These are phyloP conservation scores for Aspergillus uvarum DNA, from an alignment of 2,329 filamentous ascomycete species.

Conservation along the genomic window DNA sequence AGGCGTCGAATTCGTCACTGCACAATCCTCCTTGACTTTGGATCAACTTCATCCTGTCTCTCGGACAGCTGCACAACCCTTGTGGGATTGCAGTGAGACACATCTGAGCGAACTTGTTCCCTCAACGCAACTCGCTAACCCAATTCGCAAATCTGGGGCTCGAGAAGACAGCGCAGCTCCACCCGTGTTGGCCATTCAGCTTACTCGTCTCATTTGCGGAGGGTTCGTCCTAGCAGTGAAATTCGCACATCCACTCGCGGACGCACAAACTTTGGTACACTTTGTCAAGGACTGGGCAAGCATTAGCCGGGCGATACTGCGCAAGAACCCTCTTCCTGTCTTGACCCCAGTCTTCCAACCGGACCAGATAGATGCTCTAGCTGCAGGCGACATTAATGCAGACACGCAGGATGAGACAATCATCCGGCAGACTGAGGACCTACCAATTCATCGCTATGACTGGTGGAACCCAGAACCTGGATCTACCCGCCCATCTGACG, in stretches of 20 bases:
- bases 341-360: slow-evolving; percentile 44
- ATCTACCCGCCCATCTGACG: slow-evolving; percentile 7
- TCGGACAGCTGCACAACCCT: slow-evolving; percentile 19
- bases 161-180: slow-evolving; percentile 33
- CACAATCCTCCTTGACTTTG: slow-evolving; percentile 16
- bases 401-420: slow-evolving; percentile 26
- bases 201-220: slow-evolving; percentile 44
- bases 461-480: slow-evolving; percentile 41
- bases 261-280: slow-evolving; percentile 45
- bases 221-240: slow-evolving; percentile 45
- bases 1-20: slow-evolving; percentile 44
- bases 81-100: slow-evolving; percentile 13
- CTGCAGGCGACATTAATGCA: slow-evolving; percentile 25
- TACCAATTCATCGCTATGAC: slow-evolving; percentile 51
- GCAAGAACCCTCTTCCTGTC: neutral
- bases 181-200: slow-evolving; percentile 40
- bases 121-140: slow-evolving; percentile 7
- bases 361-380: slow-evolving; percentile 36
- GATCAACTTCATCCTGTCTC: slow-evolving; percentile 25
- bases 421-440: slow-evolving; percentile 21
- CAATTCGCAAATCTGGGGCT: slow-evolving; percentile 33
- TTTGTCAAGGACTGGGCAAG: slow-evolving; percentile 48
- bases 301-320: slow-evolving; percentile 21
- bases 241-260: slow-evolving; percentile 47
- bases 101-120: slow-evolving; percentile 3